A percentile compares a stretch with the other conserved stretches of the same genome.
Evolutionary conservation across 768 basidiomycete genomes (phyloP).

Genomic region (Leccinum disarticulatum): DNA sequence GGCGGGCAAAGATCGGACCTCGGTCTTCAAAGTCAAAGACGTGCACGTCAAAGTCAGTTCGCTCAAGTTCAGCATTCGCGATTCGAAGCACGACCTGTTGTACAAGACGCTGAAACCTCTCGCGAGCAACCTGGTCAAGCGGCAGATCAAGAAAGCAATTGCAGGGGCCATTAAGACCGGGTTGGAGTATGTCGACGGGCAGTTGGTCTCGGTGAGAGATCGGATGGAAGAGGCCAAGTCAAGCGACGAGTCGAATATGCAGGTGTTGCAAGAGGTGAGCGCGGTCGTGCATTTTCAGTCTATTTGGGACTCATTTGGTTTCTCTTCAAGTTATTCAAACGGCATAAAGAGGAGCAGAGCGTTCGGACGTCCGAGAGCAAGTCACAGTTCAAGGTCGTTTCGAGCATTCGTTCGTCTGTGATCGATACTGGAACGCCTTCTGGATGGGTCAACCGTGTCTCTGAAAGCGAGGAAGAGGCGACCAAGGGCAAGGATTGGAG

Average conservation of each 20-base stretch:
- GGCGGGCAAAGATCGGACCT: slow-evolving; percentile 61
- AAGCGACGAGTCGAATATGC: slow-evolving; percentile 39
- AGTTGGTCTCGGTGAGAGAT: slow-evolving; percentile 85
- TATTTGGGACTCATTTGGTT: neutral
- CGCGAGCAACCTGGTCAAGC: slow-evolving; percentile 82
- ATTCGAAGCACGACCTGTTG: slow-evolving; percentile 85
- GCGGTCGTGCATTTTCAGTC: neutral
- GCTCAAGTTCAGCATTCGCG: slow-evolving; percentile 88
- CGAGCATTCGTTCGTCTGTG: slow-evolving; percentile 67
- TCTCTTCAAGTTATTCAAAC: slow-evolving; percentile 52
- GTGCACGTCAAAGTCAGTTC: slow-evolving; percentile 81
- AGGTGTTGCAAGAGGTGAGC: slow-evolving; percentile 61
- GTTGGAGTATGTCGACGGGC: slow-evolving; percentile 85
- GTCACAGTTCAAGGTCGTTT: slow-evolving; percentile 81
- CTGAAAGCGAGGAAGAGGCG: slow-evolving; percentile 43
- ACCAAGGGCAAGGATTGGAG: slow-evolving; percentile 50
- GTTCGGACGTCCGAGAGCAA: slow-evolving; percentile 40
- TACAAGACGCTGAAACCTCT: slow-evolving; percentile 84
- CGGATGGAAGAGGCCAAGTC: slow-evolving; percentile 65
- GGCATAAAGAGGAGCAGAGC: slow-evolving; percentile 49
- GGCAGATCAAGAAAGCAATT: slow-evolving; percentile 58
- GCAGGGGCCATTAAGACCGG: slow-evolving; percentile 72
- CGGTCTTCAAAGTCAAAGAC: slow-evolving; percentile 70
- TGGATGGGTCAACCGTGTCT: slow-evolving; percentile 68
- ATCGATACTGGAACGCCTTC: slow-evolving; percentile 63